A percentile compares a stretch with the other conserved stretches of the same genome.
These are phyloP conservation scores for Alternaria ethzedia DNA, from an alignment of 2,329 filamentous ascomycete species.

Conservation along the genomic window DNA sequence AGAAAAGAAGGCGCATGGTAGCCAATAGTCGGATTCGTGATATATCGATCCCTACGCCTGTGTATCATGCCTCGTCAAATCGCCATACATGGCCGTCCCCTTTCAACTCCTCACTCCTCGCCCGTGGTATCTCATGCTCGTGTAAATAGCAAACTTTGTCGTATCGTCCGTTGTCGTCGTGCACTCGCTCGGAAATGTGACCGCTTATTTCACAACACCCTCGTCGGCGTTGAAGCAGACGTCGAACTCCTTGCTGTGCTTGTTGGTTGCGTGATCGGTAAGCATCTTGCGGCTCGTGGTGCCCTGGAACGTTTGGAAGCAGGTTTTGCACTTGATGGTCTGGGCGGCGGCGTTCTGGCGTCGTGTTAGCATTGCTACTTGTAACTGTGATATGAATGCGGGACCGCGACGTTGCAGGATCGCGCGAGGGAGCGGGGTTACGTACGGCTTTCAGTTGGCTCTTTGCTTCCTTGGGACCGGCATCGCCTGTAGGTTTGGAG, in stretches of 20 bases:
- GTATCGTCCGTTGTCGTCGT: background rate
- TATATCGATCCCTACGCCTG: conserved; percentile 9
- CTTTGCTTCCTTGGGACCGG: background rate
- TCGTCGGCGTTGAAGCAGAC: conserved; percentile 67
- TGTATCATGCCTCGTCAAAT: conserved; percentile 1
- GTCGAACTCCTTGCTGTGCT: conserved; percentile 73
- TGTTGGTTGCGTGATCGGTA: conserved; percentile 74
- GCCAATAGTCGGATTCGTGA: background rate
- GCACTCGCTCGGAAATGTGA: background rate
- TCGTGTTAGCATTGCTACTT: conserved; percentile 1
- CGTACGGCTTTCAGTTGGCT: conserved; percentile 35
- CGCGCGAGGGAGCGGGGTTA: background rate
- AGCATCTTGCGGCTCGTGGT: conserved; percentile 76
- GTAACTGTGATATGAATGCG: background rate
- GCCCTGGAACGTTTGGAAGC: conserved; percentile 80
- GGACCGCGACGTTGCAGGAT: background rate
- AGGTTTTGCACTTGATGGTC: conserved; percentile 77
- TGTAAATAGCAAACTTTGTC: conserved; percentile 17
- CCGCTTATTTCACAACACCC: conserved; percentile 36
- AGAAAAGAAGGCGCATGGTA: background rate
- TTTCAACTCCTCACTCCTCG: conserved; percentile 17
- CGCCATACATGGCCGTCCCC: background rate
- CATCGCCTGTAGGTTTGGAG: background rate
- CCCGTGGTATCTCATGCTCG: conserved; percentile 32
- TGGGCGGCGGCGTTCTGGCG: conserved; percentile 73